Base-by-base conservation (phyloP, 768 basidiomycete genomes). In the Sarcomyxa edulis region DNA sequence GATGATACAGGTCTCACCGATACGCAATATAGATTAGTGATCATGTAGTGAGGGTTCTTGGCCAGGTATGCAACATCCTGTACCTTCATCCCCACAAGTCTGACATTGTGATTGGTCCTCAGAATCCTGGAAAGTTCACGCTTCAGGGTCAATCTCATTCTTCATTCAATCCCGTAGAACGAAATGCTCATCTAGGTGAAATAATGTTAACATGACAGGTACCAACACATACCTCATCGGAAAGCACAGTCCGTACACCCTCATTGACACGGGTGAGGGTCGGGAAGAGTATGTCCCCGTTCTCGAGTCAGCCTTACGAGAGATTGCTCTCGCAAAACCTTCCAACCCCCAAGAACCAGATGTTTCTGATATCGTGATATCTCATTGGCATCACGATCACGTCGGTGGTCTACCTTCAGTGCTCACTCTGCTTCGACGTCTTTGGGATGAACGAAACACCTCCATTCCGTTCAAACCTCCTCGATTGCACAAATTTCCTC, bases 201-300 rank as follows among this genome's bases (percentile, higher is more conserved):
- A n/a, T n/a, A n/a, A n/a, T n/a, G n/a, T n/a, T n/a, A n/a, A n/a
- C n/a, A n/a, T n/a, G n/a, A 6, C 38, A 88, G 88, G 91, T 14
- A 95, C 92, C 3, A 93, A 95, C 53, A 93, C 91, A 2, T 96
- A 95, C 53, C 66, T 96, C 45, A 49, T 94, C 31, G 90, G 90
- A 16, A 60, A 62, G 36, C 61, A 63, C 19, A 76, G 78, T 41
- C 87, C 87, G 6, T 90, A 78, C 58, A 75, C 80, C 24, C 80
- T 95, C 34, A 56, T 95, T 44, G 92, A 96, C 60, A 83, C 89
- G 1, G 91, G 80, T 8, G 83, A 93, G 57, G 89, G 87, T 2
- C 64, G 66, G 11, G 68, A 72, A 0, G 69, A 69, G 31, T 95
- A 93, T 55, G 71, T 78, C 12, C 72, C 83, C 7, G 40, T 78